These are phyloP conservation scores for Prosopis cineraria DNA, from an alignment of 306 rosid genomes.

Conservation along the genomic window DNA sequence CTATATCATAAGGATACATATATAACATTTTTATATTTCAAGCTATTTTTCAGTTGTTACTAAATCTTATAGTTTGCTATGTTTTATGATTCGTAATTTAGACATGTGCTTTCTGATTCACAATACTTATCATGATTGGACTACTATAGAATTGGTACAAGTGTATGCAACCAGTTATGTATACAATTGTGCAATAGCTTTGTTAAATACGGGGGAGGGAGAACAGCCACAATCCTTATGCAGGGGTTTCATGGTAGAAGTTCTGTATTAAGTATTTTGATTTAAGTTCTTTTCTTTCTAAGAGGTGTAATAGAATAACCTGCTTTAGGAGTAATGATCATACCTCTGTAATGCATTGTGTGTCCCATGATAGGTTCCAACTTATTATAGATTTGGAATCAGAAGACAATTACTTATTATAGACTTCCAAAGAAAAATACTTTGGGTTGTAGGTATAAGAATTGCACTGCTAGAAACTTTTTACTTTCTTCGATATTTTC, in stretches of 20 bases:
- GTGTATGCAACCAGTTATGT: background rate
- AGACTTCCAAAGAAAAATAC: background rate
- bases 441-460: background rate
- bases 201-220: background rate
- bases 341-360: too few species aligned
- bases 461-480: background rate
- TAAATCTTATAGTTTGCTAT: too few species aligned
- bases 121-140: background rate
- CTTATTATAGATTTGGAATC: background rate
- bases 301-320: too few species aligned
- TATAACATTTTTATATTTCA: too few species aligned
- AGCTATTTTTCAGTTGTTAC: too few species aligned
- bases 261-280: too few species aligned
- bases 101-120: background rate
- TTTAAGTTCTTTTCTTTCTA: too few species aligned
- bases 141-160: background rate
- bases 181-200: background rate
- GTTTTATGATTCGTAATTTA: too few species aligned
- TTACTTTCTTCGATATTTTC: background rate
- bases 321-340: too few species aligned
- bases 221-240: background rate
- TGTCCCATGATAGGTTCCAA: too few species aligned
- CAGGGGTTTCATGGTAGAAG: too few species aligned
- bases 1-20: too few species aligned
- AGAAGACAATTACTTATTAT: background rate